Percentiles rank a stretch among this genome's conserved stretches.
Evolutionary conservation across 176 grass and related monocot genomes (phyloP).

Genomic region (Thinopyrum elongatum): DNA sequence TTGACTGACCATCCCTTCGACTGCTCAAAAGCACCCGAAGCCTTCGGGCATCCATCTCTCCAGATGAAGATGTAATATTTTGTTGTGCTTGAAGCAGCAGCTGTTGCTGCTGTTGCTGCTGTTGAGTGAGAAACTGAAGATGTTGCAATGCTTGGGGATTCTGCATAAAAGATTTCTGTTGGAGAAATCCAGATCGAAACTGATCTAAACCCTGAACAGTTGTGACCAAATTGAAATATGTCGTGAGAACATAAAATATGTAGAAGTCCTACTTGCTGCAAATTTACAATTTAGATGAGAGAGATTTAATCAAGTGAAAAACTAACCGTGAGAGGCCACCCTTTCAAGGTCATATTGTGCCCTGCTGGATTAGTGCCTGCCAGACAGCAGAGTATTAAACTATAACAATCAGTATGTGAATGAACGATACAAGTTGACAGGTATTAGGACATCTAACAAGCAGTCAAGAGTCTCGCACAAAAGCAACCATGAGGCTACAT

Average conservation of each 20-base stretch:
- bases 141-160: conserved; percentile 66
- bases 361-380: conserved; percentile 59
- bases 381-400: conserved; percentile 10
- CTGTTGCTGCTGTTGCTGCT: conserved; percentile 78
- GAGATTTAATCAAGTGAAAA: conserved; percentile 24
- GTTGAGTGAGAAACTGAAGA: conserved; percentile 75
- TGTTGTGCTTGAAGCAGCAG: conserved; percentile 84
- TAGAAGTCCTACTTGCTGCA: background rate
- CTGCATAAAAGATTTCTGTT: conserved; percentile 75
- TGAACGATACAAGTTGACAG: conserved; percentile 1
- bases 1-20: conserved; percentile 53
- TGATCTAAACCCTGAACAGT: conserved; percentile 75
- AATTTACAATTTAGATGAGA: conserved; percentile 19
- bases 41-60: conserved; percentile 71
- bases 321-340: conserved; percentile 67
- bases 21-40: conserved; percentile 70
- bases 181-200: conserved; percentile 75
- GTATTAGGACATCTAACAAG: background rate
- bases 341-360: conserved; percentile 81
- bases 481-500: background rate
- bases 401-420: background rate
- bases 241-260: conserved; percentile 16
- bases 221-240: conserved; percentile 1
- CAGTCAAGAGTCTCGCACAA: background rate
- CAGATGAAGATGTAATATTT: conserved; percentile 50